Percentiles rank a stretch among this genome's conserved stretches.
Evolutionary conservation across 2,329 filamentous ascomycete genomes (phyloP).

Genomic region (Scedosporium dehoogii): DNA sequence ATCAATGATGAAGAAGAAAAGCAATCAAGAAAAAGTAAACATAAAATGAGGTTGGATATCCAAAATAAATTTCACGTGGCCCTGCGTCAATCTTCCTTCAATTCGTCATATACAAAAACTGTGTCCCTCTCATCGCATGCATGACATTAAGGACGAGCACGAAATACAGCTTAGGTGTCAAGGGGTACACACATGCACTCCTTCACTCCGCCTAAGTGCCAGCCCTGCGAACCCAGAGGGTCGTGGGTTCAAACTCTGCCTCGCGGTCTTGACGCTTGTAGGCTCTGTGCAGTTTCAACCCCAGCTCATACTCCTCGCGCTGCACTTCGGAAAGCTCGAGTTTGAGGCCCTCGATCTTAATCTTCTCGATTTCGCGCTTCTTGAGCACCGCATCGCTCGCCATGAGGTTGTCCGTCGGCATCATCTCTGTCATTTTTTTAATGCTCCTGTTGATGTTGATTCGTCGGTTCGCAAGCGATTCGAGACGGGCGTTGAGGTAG

Average conservation of each 20-base stretch:
- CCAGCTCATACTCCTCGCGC: conserved; percentile 69
- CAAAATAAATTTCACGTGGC: no score
- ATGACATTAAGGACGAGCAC: no score
- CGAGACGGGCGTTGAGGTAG: conserved; percentile 54
- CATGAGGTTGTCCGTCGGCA: conserved; percentile 60
- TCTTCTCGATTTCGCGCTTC: conserved; percentile 47
- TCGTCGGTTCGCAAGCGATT: conserved; percentile 55
- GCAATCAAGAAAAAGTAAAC: neutral
- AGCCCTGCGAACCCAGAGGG: conserved; percentile 69
- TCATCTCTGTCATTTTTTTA: conserved; percentile 66
- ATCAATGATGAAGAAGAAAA: neutral
- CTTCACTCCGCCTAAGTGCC: conserved; percentile 13
- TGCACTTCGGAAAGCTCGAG: conserved; percentile 62
- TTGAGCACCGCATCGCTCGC: conserved; percentile 53
- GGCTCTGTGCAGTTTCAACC: conserved; percentile 62
- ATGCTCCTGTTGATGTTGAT: conserved; percentile 65
- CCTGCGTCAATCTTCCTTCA: no score
- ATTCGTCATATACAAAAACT: neutral
- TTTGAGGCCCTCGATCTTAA: conserved; percentile 56
- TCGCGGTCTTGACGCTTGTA: conserved; percentile 67
- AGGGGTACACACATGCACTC: neutral
- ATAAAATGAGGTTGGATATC: neutral
- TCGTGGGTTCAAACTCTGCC: conserved; percentile 53
- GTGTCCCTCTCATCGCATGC: neutral
- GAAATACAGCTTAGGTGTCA: no score